A percentile compares a stretch with the other conserved stretches of the same genome.
Evolutionary conservation across 2,329 filamentous ascomycete species (phyloP).

Genomic region (Orbilia brochopaga): DNA sequence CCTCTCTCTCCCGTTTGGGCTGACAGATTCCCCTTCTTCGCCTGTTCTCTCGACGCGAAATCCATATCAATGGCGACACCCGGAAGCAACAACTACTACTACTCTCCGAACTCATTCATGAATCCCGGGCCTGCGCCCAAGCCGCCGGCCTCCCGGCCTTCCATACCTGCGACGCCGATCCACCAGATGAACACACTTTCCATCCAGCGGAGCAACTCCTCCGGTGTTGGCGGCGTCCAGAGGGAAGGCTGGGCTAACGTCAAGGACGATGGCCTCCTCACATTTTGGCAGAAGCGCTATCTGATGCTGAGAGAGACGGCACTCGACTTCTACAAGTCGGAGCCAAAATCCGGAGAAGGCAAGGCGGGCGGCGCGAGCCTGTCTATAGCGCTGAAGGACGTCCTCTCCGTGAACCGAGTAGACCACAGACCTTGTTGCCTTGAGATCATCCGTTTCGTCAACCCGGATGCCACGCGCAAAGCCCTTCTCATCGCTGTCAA

Average conservation of each 20-base stretch:
- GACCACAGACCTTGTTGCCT: conserved; percentile 92
- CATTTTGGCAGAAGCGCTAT: conserved; percentile 93
- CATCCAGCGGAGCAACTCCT: conserved; percentile 37
- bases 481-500: conserved; percentile 92
- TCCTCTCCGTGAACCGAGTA: conserved; percentile 86
- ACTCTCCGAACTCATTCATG: conserved; percentile 46
- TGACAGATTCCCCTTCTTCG: background rate
- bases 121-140: conserved; percentile 47
- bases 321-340: conserved; percentile 91
- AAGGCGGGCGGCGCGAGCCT: conserved; percentile 69
- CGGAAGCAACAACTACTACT: conserved; percentile 34
- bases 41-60: conserved; percentile 14
- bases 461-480: conserved; percentile 77
- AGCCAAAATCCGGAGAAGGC: conserved; percentile 68
- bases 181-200: conserved; percentile 43
- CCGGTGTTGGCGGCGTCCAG: conserved; percentile 22
- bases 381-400: conserved; percentile 77
- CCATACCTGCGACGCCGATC: conserved; percentile 42
- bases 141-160: conserved; percentile 31
- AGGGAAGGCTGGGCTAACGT: conserved; percentile 59
- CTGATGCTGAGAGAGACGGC: conserved; percentile 90
- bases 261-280: conserved; percentile 79
- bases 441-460: conserved; percentile 77
- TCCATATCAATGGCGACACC: conserved; percentile 33
- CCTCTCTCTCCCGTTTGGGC: background rate